Evolutionary conservation across 306 rosid genomes (phyloP).

Genomic region (Vicia villosa): DNA sequence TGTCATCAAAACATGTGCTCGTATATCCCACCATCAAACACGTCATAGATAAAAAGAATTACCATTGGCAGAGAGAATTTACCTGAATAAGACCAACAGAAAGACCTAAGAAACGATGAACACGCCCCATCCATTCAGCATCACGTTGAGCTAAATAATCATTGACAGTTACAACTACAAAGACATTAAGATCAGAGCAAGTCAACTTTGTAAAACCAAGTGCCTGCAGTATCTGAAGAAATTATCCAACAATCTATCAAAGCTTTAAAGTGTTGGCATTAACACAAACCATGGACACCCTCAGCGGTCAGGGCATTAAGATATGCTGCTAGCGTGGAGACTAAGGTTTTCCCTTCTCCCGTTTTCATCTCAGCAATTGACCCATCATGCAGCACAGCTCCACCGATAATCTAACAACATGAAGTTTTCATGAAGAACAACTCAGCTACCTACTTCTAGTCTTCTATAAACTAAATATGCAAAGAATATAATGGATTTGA

Average conservation of each 20-base stretch:
- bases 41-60: background rate
- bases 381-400: constrained; percentile 97
- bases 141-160: constrained; percentile 99
- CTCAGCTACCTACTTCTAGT: background rate
- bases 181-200: constrained; percentile 21
- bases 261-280: constrained; percentile 12
- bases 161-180: constrained; percentile 88
- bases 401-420: constrained; percentile 78
- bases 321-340: constrained; percentile 91
- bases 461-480: background rate
- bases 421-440: constrained; percentile 31
- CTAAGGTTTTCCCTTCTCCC: constrained; percentile 95
- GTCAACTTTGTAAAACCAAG: constrained; percentile 13
- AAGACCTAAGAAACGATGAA: constrained; percentile 93
- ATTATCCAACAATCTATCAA: constrained; percentile 9
- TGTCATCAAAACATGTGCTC: constrained; percentile 10
- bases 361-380: constrained; percentile 99
- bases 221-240: constrained; percentile 24
- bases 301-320: constrained; percentile 89
- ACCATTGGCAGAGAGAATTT: constrained; percentile 23
- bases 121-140: constrained; percentile 99
- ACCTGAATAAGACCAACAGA: constrained; percentile 98
- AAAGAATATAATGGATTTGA: background rate
- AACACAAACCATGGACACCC: constrained; percentile 85
- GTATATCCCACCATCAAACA: constrained; percentile 5